These are phyloP conservation scores for Blepharisma japonicum DNA, from an alignment of 73 alveolate species.

Conservation along the genomic window DNA sequence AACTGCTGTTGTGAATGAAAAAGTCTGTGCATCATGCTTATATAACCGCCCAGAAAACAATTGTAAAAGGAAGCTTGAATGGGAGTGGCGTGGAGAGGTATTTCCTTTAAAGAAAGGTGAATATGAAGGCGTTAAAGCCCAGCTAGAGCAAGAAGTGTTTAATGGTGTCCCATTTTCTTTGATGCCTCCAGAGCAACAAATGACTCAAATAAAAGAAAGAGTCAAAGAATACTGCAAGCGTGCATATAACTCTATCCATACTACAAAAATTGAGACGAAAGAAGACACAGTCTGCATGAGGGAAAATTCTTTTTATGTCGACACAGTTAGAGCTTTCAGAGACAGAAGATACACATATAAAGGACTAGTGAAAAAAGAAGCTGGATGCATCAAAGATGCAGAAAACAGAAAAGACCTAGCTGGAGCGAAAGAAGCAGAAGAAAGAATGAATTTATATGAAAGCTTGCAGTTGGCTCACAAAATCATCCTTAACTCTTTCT, in stretches of 20 bases:
- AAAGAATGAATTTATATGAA: conserved; percentile 8
- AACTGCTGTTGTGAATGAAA: conserved; percentile 94
- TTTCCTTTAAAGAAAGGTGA: conserved; percentile 94
- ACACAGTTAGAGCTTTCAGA: conserved; percentile 97
- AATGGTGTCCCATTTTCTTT: conserved; percentile 24
- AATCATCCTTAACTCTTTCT: conserved; percentile 98
- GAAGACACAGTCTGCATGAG: conserved; percentile 99
- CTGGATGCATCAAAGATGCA: conserved; percentile 83
- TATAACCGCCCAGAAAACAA: conserved; percentile 86
- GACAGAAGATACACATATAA: conserved; percentile 99
- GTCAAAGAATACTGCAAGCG: conserved; percentile 83
- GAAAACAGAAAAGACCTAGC: conserved; percentile 36
- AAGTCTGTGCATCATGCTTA: conserved; percentile 90
- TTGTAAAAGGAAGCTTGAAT: conserved; percentile 87
- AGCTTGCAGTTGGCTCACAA: conserved; percentile 91
- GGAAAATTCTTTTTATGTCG: conserved; percentile 99
- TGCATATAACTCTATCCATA: conserved; percentile 81
- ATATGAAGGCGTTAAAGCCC: conserved; percentile 81
- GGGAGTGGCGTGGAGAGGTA: conserved; percentile 98
- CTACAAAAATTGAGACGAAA: conserved; percentile 70
- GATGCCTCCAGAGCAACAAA: conserved; percentile 4
- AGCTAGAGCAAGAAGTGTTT: conserved; percentile 68
- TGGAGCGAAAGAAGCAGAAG: conserved; percentile 34
- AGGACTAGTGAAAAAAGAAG: conserved; percentile 89
- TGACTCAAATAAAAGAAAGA: conserved; percentile 44